Conservation (phyloP, 2,329 filamentous ascomycete species). For the Calonectria pseudoturangicola region DNA sequence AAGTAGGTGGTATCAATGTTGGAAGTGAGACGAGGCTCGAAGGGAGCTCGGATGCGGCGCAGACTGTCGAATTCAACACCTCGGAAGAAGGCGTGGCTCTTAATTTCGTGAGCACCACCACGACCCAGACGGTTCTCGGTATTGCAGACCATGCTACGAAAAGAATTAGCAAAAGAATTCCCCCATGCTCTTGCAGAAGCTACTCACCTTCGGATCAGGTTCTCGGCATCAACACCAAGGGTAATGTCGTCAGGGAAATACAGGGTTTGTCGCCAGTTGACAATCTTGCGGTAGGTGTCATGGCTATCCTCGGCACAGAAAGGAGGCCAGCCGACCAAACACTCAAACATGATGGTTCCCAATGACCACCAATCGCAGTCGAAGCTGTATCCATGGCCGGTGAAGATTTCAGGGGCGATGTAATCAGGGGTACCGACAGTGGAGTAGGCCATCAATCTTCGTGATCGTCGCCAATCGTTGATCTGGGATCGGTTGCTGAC, state of each 20-base stretch:
- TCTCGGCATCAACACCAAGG: conserved; percentile 90
- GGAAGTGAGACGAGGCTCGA: conserved; percentile 93
- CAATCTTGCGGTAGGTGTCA: conserved; percentile 99
- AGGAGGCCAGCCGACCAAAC: conserved; percentile 97
- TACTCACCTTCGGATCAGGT: conserved; percentile 90
- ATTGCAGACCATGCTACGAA: conserved; percentile 89
- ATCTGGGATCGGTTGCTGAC: conserved; percentile 98
- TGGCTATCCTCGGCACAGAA: conserved; percentile 99
- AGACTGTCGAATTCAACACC: conserved; percentile 96
- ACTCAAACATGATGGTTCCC: conserved; percentile 99
- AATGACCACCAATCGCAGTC: conserved; percentile 99
- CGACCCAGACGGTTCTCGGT: conserved; percentile 93
- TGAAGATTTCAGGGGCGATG: conserved; percentile 98
- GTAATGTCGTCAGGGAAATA: conserved; percentile 98
- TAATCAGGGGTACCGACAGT: conserved; percentile 99
- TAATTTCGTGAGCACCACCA: conserved; percentile 92
- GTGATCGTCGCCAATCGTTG: conserved; percentile 98
- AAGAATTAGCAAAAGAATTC: conserved; percentile 38
- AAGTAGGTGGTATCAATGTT: conserved; percentile 99
- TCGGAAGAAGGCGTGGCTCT: conserved; percentile 95
- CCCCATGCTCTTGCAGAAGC: background rate
- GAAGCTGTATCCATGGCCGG: conserved; percentile 95
- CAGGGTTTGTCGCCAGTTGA: conserved; percentile 96
- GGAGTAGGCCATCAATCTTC: conserved; percentile 96
- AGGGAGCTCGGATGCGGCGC: conserved; percentile 93